A percentile compares a stretch with the other conserved stretches of the same genome.
Evolutionary conservation across 1,139 yeast genomes (phyloP).

Genomic region (Blastobotrys persicus): DNA sequence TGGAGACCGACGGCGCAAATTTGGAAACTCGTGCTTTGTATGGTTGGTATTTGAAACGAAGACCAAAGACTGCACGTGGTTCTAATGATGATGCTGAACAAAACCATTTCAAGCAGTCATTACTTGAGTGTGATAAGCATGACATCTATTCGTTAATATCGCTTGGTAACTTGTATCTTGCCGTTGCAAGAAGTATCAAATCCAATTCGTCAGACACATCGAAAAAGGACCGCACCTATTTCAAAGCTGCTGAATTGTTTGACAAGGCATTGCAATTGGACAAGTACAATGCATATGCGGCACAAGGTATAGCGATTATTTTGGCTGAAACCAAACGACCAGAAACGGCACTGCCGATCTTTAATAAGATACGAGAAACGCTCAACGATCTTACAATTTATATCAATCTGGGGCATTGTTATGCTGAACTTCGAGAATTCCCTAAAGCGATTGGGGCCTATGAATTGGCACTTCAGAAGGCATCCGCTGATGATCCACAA

Average conservation of each 20-base stretch:
- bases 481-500: constrained; percentile 60
- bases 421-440: constrained; percentile 76
- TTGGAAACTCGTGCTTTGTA: constrained; percentile 85
- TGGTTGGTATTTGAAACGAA: constrained; percentile 80
- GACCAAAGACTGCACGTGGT: constrained; percentile 34
- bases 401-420: constrained; percentile 84
- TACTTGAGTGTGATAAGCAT: constrained; percentile 73
- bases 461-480: constrained; percentile 67
- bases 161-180: constrained; percentile 81
- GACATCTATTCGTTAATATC: constrained; percentile 88
- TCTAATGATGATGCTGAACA: constrained; percentile 60
- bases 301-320: constrained; percentile 94
- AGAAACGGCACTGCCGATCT: constrained; percentile 76
- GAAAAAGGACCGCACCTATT: constrained; percentile 72
- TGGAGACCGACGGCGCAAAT: constrained; percentile 56
- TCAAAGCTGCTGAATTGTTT: constrained; percentile 85
- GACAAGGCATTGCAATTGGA: constrained; percentile 86
- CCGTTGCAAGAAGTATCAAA: constrained; percentile 77
- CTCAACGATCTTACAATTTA: constrained; percentile 79
- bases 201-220: constrained; percentile 52
- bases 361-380: constrained; percentile 88
- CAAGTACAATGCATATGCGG: constrained; percentile 87
- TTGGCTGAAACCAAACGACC: constrained; percentile 84
- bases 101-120: constrained; percentile 77
- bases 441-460: constrained; percentile 87